Evolutionary conservation across 345 rosid species (phyloP).

Genomic region (Lepidium aucheri): DNA sequence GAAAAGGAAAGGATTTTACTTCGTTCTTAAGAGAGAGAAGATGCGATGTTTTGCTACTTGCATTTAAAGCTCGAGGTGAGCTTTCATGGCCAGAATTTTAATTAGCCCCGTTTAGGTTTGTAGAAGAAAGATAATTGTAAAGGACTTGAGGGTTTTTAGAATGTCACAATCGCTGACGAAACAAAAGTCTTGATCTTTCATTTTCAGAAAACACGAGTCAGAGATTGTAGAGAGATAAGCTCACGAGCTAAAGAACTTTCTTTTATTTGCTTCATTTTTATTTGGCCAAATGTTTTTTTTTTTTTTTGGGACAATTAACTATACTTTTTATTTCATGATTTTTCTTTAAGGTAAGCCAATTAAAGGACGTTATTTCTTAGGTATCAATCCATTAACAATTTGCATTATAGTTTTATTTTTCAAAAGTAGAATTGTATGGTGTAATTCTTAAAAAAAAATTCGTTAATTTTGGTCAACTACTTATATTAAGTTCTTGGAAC

Average conservation of each 20-base stretch:
- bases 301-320: background rate
- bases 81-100: conserved; percentile 16
- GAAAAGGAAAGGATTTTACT: conserved; percentile 19
- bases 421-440: background rate
- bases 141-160: background rate
- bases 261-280: background rate
- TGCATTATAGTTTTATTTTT: background rate
- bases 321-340: background rate
- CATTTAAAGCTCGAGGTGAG: conserved; percentile 42
- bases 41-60: conserved; percentile 36
- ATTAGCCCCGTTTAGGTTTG: background rate
- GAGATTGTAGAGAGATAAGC: background rate
- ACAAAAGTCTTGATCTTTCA: conserved; percentile 10
- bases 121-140: conserved; percentile 5
- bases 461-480: too few relatives aligned
- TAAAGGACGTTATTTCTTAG: background rate
- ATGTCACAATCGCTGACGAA: background rate
- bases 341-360: background rate
- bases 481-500: too few relatives aligned
- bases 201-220: conserved; percentile 13
- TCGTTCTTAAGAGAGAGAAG: conserved; percentile 32
- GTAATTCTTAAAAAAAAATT: too few relatives aligned
- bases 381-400: background rate
- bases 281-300: background rate
- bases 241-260: conserved; percentile 14